Percentiles rank a stretch among this genome's conserved stretches.
Evolutionary conservation across 202 grass and related monocot species (phyloP).

Genomic region (Digitaria exilis): DNA sequence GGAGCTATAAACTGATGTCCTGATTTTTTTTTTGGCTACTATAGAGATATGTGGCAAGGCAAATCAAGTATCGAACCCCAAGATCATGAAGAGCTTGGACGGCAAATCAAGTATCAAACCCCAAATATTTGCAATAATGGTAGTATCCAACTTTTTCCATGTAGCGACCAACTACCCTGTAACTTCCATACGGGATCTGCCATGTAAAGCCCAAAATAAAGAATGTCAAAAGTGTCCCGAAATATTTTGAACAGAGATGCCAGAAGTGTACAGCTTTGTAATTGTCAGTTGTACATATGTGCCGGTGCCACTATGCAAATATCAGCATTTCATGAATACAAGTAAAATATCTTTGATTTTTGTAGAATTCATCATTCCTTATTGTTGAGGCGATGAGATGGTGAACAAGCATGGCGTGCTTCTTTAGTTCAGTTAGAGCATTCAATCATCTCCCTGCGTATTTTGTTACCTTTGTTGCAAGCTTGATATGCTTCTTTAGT

Average conservation of each 20-base stretch:
- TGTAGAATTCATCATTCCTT: neutral
- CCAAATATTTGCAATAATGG: no score
- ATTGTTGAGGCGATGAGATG: no score
- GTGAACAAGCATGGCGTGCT: no score
- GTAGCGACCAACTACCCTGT: no score
- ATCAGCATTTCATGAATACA: neutral
- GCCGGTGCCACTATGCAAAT: neutral
- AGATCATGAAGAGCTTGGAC: neutral
- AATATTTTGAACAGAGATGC: no score
- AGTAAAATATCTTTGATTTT: neutral
- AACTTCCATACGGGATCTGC: neutral
- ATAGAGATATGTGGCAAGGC: conserved; percentile 32
- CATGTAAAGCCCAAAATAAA: neutral
- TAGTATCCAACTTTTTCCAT: no score
- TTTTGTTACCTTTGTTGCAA: no score
- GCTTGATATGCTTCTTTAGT: no score
- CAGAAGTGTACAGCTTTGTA: neutral
- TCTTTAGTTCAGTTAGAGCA: no score
- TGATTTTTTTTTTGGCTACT: neutral
- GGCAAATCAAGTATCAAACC: no score
- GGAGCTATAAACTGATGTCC: conserved; percentile 7
- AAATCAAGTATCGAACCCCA: conserved; percentile 42
- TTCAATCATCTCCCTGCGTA: no score
- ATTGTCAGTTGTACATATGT: conserved; percentile 5
- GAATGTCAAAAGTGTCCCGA: neutral